These are phyloP conservation scores for Pestalotiopsis sp. DNA, from an alignment of 2,329 filamentous ascomycete genomes.

Conservation along the genomic window DNA sequence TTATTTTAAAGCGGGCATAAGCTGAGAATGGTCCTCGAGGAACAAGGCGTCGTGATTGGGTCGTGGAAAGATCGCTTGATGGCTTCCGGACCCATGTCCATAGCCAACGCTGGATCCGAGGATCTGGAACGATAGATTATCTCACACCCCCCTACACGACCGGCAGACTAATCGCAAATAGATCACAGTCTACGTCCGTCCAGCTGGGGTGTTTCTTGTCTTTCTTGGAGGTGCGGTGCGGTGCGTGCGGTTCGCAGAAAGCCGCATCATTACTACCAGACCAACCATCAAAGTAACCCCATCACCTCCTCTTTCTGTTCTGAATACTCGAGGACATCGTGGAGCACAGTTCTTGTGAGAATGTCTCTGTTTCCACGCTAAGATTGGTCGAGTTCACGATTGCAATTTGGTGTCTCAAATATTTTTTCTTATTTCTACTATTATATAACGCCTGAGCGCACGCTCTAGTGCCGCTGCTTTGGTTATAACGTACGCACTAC, in stretches of 20 bases:
- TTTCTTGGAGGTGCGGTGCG: not conserved
- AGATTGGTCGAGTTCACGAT: not conserved
- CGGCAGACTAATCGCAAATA: not conserved
- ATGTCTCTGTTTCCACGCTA: not conserved
- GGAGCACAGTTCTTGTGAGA: not conserved
- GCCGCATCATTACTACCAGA: not conserved
- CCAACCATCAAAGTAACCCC: not conserved
- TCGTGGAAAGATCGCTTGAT: not conserved
- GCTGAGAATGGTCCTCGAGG: not conserved
- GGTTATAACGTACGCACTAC: not conserved
- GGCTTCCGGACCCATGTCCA: not conserved
- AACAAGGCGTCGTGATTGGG: not conserved
- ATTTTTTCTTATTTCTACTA: not conserved
- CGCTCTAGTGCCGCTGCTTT: not conserved
- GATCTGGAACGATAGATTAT: not conserved
- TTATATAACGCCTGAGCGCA: not conserved
- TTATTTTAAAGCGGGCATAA: not conserved
- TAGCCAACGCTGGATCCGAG: not conserved
- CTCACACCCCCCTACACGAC: not conserved
- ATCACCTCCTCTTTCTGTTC: not conserved
- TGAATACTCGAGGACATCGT: not conserved
- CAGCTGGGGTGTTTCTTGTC: not conserved
- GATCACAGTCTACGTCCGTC: not conserved
- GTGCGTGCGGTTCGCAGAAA: not conserved
- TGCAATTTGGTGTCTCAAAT: not conserved